A percentile compares a stretch with the other conserved stretches of the same genome.
Conservation (phyloP, 306 rosid species). For the Pyrus bretschneideri region DNA sequence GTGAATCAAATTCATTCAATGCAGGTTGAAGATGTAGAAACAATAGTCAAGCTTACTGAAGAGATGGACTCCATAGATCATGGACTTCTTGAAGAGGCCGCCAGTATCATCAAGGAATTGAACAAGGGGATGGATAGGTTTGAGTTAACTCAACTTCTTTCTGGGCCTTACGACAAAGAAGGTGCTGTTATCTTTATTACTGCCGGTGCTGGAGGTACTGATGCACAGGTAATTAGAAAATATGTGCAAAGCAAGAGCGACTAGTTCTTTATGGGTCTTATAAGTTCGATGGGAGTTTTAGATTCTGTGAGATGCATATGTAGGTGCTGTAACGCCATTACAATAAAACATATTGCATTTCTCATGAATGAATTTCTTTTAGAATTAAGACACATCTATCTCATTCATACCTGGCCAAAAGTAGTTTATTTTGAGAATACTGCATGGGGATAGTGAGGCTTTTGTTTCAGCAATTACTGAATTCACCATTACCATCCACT, state of each 20-base stretch:
- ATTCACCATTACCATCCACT: not conserved
- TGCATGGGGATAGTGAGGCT: not conserved
- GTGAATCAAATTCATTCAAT: not conserved
- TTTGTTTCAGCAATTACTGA: not conserved
- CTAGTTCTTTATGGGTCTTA: constrained; percentile 2
- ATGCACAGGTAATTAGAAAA: constrained; percentile 77
- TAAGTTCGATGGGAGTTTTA: not conserved
- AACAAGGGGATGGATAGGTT: constrained; percentile 73
- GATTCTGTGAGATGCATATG: not conserved
- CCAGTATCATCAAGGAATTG: constrained; percentile 61
- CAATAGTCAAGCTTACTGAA: constrained; percentile 77
- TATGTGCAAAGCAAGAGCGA: not conserved
- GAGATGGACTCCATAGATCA: constrained; percentile 78
- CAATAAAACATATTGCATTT: not conserved
- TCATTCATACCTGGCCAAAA: not conserved
- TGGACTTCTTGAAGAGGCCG: constrained; percentile 86
- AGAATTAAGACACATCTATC: not conserved
- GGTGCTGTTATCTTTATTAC: constrained; percentile 78
- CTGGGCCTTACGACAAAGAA: constrained; percentile 93
- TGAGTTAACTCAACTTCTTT: constrained; percentile 91
- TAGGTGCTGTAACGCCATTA: not conserved
- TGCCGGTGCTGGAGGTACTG: constrained; percentile 99
- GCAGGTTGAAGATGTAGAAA: constrained; percentile 94
- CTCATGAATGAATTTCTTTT: not conserved
- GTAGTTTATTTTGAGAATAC: not conserved